Percentiles rank a stretch among this genome's conserved stretches.
phyloP scores from a whole-genome alignment of 2,329 filamentous ascomycete species.

The Neonectria neomacrospora region DNA sequence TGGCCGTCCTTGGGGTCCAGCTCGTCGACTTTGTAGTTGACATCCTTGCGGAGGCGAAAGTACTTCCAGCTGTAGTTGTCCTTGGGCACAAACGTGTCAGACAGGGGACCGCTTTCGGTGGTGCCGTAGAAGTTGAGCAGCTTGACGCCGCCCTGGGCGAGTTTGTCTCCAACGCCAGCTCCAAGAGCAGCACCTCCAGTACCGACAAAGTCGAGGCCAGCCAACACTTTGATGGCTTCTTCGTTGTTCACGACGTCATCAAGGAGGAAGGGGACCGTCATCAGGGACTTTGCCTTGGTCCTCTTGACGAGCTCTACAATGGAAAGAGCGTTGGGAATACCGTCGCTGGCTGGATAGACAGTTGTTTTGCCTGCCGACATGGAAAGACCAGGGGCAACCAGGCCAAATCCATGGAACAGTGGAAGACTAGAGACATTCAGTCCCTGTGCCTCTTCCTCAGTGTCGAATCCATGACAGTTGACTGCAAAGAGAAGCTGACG shows the following conservation, averaged over 20 bases:
- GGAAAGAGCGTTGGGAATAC: constrained; percentile 40
- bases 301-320: constrained; percentile 40
- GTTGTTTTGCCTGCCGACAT: constrained; percentile 45
- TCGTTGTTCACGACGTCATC: constrained; percentile 45
- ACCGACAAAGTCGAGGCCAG: constrained; percentile 46
- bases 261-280: constrained; percentile 50
- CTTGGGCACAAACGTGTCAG: constrained; percentile 47
- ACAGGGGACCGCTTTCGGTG: constrained; percentile 50
- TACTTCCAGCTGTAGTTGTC: constrained; percentile 48
- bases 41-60: constrained; percentile 47
- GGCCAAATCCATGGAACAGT: constrained; percentile 50
- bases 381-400: constrained; percentile 47
- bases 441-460: constrained; percentile 33
- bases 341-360: constrained; percentile 43
- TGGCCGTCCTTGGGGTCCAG: constrained; percentile 35
- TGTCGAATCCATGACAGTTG: constrained; percentile 43
- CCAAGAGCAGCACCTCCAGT: constrained; percentile 48
- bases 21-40: constrained; percentile 40
- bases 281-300: constrained; percentile 41
- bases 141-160: constrained; percentile 40
- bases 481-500: constrained; percentile 45
- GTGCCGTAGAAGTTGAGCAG: constrained; percentile 51
- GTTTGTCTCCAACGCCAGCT: constrained; percentile 35
- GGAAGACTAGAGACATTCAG: constrained; percentile 49
- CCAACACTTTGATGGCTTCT: constrained; percentile 28